A percentile compares a stretch with the other conserved stretches of the same genome.
Conservation (phyloP, 129 eudicot species). For the Apium graveolens region DNA sequence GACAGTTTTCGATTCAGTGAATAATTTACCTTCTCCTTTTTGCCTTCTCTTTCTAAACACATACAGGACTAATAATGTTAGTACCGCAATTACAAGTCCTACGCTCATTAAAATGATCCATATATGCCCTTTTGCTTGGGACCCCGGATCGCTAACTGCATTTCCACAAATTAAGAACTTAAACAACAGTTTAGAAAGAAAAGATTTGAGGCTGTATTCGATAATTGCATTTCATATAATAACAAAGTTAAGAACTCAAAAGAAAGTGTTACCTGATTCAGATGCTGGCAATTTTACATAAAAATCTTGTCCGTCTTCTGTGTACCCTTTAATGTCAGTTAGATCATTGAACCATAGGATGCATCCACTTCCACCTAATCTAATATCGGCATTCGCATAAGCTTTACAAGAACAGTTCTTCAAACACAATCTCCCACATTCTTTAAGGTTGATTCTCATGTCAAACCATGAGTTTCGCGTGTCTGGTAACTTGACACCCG, state of each 20-base stretch:
- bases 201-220: neutral
- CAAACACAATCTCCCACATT: slow-evolving; percentile 12
- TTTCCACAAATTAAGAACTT: neutral
- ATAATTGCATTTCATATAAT: neutral
- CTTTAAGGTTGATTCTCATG: neutral
- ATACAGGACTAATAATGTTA: neutral
- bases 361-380: neutral
- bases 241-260: neutral
- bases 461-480: neutral
- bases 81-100: neutral
- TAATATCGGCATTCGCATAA: neutral
- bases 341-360: neutral
- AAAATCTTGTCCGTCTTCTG: neutral
- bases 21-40: neutral
- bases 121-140: neutral
- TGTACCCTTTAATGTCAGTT: neutral
- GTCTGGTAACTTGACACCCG: slow-evolving; percentile 14
- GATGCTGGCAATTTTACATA: slow-evolving; percentile 5
- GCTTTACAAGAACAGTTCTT: slow-evolving; percentile 17
- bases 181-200: neutral
- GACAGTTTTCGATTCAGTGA: no score
- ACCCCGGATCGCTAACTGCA: neutral
- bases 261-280: neutral
- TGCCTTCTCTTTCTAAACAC: neutral
- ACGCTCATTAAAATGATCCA: neutral